These are phyloP conservation scores for Metarhizium album DNA, from an alignment of 2,329 filamentous ascomycete species.

Conservation along the genomic window DNA sequence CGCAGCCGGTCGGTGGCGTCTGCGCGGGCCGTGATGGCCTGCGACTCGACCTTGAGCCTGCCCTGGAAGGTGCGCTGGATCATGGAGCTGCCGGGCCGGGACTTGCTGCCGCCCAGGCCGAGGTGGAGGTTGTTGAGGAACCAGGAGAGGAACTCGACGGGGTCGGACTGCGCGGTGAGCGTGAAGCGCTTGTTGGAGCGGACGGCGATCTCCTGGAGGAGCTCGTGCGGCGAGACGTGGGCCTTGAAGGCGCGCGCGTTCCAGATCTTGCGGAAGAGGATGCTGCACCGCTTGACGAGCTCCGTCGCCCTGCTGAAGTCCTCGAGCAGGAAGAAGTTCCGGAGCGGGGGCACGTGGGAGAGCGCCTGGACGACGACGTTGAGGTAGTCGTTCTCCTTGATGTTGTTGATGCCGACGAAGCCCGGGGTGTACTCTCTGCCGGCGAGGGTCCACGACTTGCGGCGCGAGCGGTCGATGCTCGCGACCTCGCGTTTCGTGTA, in stretches of 20 bases:
- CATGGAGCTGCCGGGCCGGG: conserved; percentile 73
- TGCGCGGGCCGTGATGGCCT: conserved; percentile 84
- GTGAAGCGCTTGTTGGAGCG: conserved; percentile 89
- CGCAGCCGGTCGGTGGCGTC: conserved; percentile 79
- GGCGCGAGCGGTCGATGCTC: conserved; percentile 57
- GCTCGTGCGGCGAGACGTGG: conserved; percentile 93
- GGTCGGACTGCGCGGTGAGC: conserved; percentile 82
- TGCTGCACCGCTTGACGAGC: conserved; percentile 78
- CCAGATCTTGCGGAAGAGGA: conserved; percentile 93
- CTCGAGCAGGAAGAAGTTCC: conserved; percentile 87
- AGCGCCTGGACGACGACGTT: conserved; percentile 91
- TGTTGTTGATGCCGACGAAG: conserved; percentile 99
- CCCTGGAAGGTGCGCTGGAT: conserved; percentile 93
- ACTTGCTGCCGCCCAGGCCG: conserved; percentile 79
- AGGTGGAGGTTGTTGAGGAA: conserved; percentile 94
- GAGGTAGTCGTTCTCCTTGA: conserved; percentile 98
- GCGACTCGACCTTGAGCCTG: conserved; percentile 80
- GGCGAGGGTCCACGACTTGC: conserved; percentile 45
- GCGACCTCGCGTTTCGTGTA: conserved; percentile 73
- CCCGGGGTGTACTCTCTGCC: conserved; percentile 85
- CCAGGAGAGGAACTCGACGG: conserved; percentile 94
- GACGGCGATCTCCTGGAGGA: conserved; percentile 87
- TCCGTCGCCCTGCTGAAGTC: conserved; percentile 63
- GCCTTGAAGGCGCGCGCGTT: conserved; percentile 93
- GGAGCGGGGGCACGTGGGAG: conserved; percentile 76